Percentiles rank a stretch among this genome's conserved stretches.
These are phyloP conservation scores for Boletus insuetus DNA, from an alignment of 768 basidiomycete species.

Conservation along the genomic window DNA sequence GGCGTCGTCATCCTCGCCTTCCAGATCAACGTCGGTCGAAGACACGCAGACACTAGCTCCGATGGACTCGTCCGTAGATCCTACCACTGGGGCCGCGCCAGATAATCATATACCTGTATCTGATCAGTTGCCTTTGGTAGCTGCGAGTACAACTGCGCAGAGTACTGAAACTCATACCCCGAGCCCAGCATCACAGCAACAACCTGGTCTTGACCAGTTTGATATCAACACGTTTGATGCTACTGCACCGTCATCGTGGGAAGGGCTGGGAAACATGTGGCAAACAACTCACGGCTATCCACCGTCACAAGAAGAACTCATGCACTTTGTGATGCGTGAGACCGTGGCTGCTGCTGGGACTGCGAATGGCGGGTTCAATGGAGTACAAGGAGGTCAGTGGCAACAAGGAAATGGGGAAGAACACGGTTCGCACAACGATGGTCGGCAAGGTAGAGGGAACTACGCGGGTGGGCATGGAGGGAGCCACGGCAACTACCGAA, in stretches of 20 bases:
- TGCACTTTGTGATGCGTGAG: slow-evolving; percentile 63
- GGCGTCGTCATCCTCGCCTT: slow-evolving; percentile 41
- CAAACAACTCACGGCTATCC: slow-evolving; percentile 59
- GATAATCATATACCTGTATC: slow-evolving; percentile 48
- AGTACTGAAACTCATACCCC: slow-evolving; percentile 32
- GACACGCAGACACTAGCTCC: slow-evolving; percentile 27
- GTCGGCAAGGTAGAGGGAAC: slow-evolving; percentile 42
- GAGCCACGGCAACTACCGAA: slow-evolving; percentile 47
- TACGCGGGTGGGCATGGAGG: slow-evolving; percentile 20
- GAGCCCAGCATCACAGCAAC: slow-evolving; percentile 39
- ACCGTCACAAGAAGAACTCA: slow-evolving; percentile 74
- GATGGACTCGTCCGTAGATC: slow-evolving; percentile 39
- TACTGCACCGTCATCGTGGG: slow-evolving; percentile 73
- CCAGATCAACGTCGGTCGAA: slow-evolving; percentile 27
- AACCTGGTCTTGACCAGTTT: slow-evolving; percentile 62
- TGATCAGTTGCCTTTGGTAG: slow-evolving; percentile 42
- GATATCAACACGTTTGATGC: slow-evolving; percentile 72
- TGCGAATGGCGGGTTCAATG: slow-evolving; percentile 13
- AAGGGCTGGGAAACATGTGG: slow-evolving; percentile 79
- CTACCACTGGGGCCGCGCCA: slow-evolving; percentile 42
- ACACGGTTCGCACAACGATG: slow-evolving; percentile 35
- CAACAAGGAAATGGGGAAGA: slow-evolving; percentile 22
- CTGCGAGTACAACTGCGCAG: slow-evolving; percentile 57
- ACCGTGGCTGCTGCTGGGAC: slow-evolving; percentile 21
- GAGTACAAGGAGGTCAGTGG: slow-evolving; percentile 24